Evolutionary conservation across 352 stramenopile species (phyloP).

Genomic region (Pythium dissotocum): DNA sequence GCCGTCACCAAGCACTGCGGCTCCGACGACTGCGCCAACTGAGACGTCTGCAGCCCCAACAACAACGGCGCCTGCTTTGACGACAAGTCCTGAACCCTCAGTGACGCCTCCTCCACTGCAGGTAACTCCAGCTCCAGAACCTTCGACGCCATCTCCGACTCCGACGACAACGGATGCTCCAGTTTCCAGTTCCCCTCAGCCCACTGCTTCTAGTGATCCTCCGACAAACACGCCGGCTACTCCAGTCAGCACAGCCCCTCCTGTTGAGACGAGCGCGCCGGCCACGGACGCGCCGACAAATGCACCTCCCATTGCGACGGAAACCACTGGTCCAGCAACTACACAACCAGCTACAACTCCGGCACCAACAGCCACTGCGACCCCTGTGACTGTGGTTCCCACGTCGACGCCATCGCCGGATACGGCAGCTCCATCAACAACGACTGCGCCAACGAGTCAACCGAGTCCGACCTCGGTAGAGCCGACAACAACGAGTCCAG

Average conservation of each 20-base stretch:
- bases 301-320: neutral
- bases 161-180: constrained; percentile 1
- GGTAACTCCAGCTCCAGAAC: neutral
- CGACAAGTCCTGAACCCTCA: neutral
- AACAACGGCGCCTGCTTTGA: neutral
- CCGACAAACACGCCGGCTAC: neutral
- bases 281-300: neutral
- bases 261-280: neutral
- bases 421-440: neutral
- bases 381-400: neutral
- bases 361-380: neutral
- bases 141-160: neutral
- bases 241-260: neutral
- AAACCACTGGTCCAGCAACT: neutral
- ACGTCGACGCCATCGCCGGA: neutral
- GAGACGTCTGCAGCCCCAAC: neutral
- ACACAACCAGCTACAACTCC: neutral
- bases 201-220: neutral
- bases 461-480: neutral
- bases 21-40: constrained; percentile 2
- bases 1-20: neutral
- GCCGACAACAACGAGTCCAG: neutral
- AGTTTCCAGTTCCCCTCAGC: neutral
- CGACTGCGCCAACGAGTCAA: neutral
- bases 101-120: neutral